Evolutionary conservation across 2,329 filamentous ascomycete genomes (phyloP).

Genomic region (Myriangium duriaei): DNA sequence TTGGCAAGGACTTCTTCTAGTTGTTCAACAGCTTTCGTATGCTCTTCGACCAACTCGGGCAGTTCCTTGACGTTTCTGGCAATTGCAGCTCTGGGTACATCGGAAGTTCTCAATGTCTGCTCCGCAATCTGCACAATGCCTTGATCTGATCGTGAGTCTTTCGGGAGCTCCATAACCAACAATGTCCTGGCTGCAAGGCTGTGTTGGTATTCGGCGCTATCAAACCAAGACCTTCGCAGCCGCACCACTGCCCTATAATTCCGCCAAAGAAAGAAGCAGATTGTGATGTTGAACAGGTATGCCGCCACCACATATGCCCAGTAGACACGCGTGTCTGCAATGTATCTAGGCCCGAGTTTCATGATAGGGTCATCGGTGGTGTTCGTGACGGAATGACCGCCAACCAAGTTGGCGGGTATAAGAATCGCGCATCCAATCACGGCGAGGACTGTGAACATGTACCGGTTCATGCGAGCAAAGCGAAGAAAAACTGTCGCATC

Average conservation of each 20-base stretch:
- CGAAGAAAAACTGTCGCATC: slow-evolving; percentile 86
- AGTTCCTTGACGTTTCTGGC: slow-evolving; percentile 87
- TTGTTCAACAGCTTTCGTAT: slow-evolving; percentile 66
- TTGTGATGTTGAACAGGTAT: slow-evolving; percentile 58
- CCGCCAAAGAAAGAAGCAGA: slow-evolving; percentile 75
- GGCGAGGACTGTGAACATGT: slow-evolving; percentile 66
- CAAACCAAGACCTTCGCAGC: slow-evolving; percentile 67
- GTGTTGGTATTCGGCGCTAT: slow-evolving; percentile 74
- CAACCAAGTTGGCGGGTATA: slow-evolving; percentile 62
- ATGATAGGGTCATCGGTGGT: slow-evolving; percentile 31
- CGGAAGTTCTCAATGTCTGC: slow-evolving; percentile 62
- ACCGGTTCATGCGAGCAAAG: slow-evolving; percentile 80
- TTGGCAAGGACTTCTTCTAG: slow-evolving; percentile 76
- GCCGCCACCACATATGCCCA: slow-evolving; percentile 49
- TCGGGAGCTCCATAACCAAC: slow-evolving; percentile 71
- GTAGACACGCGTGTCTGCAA: slow-evolving; percentile 32
- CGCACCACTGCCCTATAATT: slow-evolving; percentile 67
- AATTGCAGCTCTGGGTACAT: slow-evolving; percentile 67
- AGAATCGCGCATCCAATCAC: slow-evolving; percentile 64
- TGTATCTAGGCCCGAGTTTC: slow-evolving; percentile 45
- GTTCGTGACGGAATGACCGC: slow-evolving; percentile 20
- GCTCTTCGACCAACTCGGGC: slow-evolving; percentile 71
- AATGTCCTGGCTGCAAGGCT: slow-evolving; percentile 64
- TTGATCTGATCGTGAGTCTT: slow-evolving; percentile 66
- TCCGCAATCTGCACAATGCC: slow-evolving; percentile 78